phyloP scores from a whole-genome alignment of 306 rosid genomes.

The Fragaria ananassa region DNA sequence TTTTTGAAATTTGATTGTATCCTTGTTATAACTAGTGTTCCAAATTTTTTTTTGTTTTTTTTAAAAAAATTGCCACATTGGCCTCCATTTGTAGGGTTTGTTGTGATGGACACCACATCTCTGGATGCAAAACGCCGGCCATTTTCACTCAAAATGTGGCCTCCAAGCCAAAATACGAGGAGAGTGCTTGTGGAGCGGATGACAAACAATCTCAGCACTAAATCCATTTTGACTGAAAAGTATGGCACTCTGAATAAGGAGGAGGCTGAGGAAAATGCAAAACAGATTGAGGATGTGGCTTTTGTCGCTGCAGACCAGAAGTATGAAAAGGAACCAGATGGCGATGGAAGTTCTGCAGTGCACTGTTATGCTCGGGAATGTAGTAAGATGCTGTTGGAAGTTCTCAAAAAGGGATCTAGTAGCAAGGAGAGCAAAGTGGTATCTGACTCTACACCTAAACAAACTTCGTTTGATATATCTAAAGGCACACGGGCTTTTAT shows the following conservation, averaged over 20 bases:
- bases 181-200: conserved; percentile 79
- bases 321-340: conserved; percentile 79
- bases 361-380: conserved; percentile 96
- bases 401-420: conserved; percentile 61
- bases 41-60: too few species aligned
- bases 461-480: conserved; percentile 72
- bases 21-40: not conserved
- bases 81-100: conserved; percentile 39
- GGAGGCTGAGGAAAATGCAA: conserved; percentile 85
- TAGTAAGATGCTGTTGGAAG: conserved; percentile 74
- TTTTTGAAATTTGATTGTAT: not conserved
- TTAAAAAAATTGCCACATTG: not conserved
- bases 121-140: conserved; percentile 50
- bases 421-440: conserved; percentile 37
- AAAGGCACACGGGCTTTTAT: conserved; percentile 69
- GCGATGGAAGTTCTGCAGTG: conserved; percentile 97
- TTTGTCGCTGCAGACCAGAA: conserved; percentile 63
- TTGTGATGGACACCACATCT: conserved; percentile 51
- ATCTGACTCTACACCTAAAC: conserved; percentile 30
- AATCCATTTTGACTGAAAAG: conserved; percentile 81
- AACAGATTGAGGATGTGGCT: conserved; percentile 70
- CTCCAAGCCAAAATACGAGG: conserved; percentile 92
- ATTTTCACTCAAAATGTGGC: conserved; percentile 91
- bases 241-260: conserved; percentile 61
- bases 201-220: conserved; percentile 69